Conservation (phyloP, 208 protist genomes). For the Acanthamoeba comandoni region DNA sequence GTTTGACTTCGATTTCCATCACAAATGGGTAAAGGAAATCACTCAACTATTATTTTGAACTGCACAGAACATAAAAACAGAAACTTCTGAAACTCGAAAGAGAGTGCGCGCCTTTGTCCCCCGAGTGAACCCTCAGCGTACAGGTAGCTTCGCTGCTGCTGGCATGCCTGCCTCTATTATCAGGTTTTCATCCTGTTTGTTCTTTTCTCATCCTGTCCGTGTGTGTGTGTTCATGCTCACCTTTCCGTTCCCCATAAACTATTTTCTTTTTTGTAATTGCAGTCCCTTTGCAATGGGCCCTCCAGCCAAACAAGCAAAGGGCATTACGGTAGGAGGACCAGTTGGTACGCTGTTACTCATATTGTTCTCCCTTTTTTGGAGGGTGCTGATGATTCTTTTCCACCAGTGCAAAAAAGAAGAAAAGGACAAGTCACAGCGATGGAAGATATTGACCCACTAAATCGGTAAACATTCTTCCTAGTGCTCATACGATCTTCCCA, state of each 20-base stretch:
- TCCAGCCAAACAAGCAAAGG: too few relatives aligned
- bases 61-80: slow-evolving; percentile 56
- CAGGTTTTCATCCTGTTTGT: slow-evolving; percentile 2
- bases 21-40: too few relatives aligned
- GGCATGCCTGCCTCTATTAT: slow-evolving; percentile 40
- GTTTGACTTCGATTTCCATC: too few relatives aligned
- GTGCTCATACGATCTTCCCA: not conserved
- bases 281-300: too few relatives aligned
- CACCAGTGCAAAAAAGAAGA: slow-evolving; percentile 40
- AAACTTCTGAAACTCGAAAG: slow-evolving; percentile 31
- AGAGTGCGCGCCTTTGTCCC: slow-evolving; percentile 16
- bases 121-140: slow-evolving; percentile 38
- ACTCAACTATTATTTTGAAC: too few relatives aligned
- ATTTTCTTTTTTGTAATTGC: too few relatives aligned
- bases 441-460: slow-evolving; percentile 49
- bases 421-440: slow-evolving; percentile 52
- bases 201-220: not conserved
- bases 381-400: too few relatives aligned
- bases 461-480: not conserved
- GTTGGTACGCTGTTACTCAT: too few relatives aligned
- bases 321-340: too few relatives aligned
- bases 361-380: too few relatives aligned
- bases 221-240: too few relatives aligned
- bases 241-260: too few relatives aligned
- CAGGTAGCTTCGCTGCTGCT: slow-evolving; percentile 42